Base-by-base conservation (phyloP, 1,284 basidiomycete genomes). In the Melampsora americana region DNA sequence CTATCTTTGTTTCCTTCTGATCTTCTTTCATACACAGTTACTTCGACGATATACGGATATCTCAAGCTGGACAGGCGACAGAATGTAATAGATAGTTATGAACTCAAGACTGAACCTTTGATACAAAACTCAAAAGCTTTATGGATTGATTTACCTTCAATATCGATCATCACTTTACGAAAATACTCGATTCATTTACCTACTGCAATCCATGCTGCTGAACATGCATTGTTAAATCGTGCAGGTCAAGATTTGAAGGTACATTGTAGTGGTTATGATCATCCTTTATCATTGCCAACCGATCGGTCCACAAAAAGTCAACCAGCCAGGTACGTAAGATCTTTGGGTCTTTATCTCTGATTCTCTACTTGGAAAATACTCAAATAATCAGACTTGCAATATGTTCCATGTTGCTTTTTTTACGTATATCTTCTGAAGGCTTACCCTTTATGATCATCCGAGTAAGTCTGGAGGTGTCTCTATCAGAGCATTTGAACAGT, bases 171-270 rank as follows among this genome's bases (percentile, higher is more conserved):
- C 20, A 81, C 82, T 53, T 78, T 95, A 81, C 84, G 84, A 5
- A 80, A 82, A 26, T 88, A 89, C 78, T 84, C 84, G 6, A 87
- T 92, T 75, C 88, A 87, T 76, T 86, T 87, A 0, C 88, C 90
- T 0, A 91, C 89, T 77, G 91, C 90, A 0, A 92, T 95, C 68
- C 93, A 95, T 80, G 88, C 91, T 1, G 91, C 92, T 1, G 87
- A 90, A 78, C 93, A 95, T 81, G 92, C 92, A 0, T 86, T 94
- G 78, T 83, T 95, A 77, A 92, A 92, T 65, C 80, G 85, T 39
- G 84, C 84, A 23, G 53, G 53, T 28, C n/a, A 56, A 83, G 5
- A 85, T 23, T 35, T 48, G 7, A 26, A 62, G n/a, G 12, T 7
- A 26, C 23, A 39, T 61, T 35, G 48, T 64, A 16, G 44, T 30